Conservation (phyloP, 1,284 basidiomycete genomes). For the Boletellus deceptivus region DNA sequence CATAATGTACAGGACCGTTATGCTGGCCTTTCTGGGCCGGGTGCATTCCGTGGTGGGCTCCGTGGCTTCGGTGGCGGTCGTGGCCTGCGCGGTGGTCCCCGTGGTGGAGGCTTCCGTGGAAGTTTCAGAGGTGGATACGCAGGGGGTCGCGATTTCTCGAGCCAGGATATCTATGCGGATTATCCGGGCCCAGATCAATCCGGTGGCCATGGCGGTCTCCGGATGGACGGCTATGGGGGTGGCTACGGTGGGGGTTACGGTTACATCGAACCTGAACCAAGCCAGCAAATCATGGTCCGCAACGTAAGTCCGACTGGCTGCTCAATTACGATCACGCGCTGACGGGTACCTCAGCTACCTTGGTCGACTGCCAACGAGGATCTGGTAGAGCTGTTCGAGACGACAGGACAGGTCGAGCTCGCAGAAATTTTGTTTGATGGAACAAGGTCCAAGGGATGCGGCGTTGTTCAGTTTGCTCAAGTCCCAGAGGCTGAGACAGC, state of each 20-base stretch:
- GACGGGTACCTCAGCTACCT: constrained; percentile 62
- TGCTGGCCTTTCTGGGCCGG: constrained; percentile 72
- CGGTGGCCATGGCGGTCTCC: constrained; percentile 47
- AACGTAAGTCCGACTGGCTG: constrained; percentile 65
- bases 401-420: constrained; percentile 90
- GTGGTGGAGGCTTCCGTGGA: constrained; percentile 56
- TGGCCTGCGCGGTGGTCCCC: constrained; percentile 45
- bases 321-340: neutral
- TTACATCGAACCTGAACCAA: constrained; percentile 67
- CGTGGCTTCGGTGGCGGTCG: constrained; percentile 46
- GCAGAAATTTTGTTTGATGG: constrained; percentile 95
- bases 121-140: constrained; percentile 52
- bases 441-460: constrained; percentile 87
- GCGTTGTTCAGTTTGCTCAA: constrained; percentile 93
- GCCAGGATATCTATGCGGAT: constrained; percentile 77
- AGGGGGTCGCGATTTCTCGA: constrained; percentile 71
- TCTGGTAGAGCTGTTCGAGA: constrained; percentile 96
- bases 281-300: constrained; percentile 95
- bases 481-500: constrained; percentile 90
- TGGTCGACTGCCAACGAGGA: constrained; percentile 99
- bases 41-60: constrained; percentile 62
- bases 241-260: constrained; percentile 30
- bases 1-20: constrained; percentile 72
- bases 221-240: constrained; percentile 47
- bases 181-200: constrained; percentile 76